Conservation (phyloP, 139 green algal species). For the Chlorella sorokiniana region DNA sequence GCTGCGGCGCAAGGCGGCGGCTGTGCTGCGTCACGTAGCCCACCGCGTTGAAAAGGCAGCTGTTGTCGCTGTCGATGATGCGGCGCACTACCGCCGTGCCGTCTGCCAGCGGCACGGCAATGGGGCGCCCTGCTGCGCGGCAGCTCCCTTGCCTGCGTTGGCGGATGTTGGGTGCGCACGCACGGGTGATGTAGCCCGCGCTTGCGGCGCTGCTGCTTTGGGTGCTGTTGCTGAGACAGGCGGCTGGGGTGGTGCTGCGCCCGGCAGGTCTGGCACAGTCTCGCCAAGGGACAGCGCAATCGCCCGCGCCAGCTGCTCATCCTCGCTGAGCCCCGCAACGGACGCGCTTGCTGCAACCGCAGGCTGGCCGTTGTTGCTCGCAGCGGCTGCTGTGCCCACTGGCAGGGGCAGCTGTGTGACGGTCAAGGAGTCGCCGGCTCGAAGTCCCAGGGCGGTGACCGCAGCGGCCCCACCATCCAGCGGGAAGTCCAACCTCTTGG, state of each 20-base stretch:
- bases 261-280: slow-evolving; percentile 1
- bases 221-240: slow-evolving; percentile 1
- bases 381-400: neutral
- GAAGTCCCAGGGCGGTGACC: slow-evolving; percentile 41
- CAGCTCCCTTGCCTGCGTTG: neutral
- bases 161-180: slow-evolving; percentile 12
- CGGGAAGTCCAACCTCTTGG: slow-evolving; percentile 44
- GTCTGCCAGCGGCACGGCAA: slow-evolving; percentile 43
- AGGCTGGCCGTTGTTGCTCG: neutral
- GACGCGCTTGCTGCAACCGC: slow-evolving; percentile 6
- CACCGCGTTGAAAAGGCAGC: slow-evolving; percentile 93
- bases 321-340: slow-evolving; percentile 56
- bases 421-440: slow-evolving; percentile 64
- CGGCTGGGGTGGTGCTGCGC: slow-evolving; percentile 16
- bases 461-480: neutral
- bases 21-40: slow-evolving; percentile 79
- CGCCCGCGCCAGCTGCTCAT: slow-evolving; percentile 73
- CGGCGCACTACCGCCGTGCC: slow-evolving; percentile 74
- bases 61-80: slow-evolving; percentile 89
- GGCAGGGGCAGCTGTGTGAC: slow-evolving; percentile 42
- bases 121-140: slow-evolving; percentile 17
- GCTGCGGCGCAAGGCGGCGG: slow-evolving; percentile 14
- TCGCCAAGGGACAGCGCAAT: slow-evolving; percentile 77
- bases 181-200: neutral
- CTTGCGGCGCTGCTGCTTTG: neutral